A percentile compares a stretch with the other conserved stretches of the same genome.
phyloP scores from a whole-genome alignment of 164 flowering plant genomes.

The Liriodendron chinense region DNA sequence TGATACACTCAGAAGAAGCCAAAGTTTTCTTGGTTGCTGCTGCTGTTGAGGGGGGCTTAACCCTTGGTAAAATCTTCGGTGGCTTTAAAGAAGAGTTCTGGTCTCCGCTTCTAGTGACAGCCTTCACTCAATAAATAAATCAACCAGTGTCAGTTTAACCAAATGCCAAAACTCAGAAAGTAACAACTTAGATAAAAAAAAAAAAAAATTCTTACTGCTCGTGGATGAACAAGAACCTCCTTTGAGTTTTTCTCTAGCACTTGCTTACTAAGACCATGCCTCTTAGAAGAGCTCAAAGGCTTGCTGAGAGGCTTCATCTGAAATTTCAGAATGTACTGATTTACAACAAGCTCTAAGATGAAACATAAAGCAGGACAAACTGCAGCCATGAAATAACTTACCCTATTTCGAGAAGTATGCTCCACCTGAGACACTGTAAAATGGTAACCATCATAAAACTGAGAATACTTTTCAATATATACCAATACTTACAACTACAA shows the following conservation, averaged over 20 bases:
- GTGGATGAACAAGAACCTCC: slow-evolving; percentile 33
- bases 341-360: slow-evolving; percentile 1
- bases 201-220: slow-evolving; percentile 30
- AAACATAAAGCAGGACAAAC: not conserved
- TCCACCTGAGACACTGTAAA: slow-evolving; percentile 38
- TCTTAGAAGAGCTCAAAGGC: slow-evolving; percentile 38
- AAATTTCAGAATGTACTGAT: slow-evolving; percentile 9
- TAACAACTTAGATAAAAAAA: not conserved
- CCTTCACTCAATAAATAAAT: slow-evolving; percentile 18
- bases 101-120: slow-evolving; percentile 29
- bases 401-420: slow-evolving; percentile 37
- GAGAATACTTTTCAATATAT: not conserved
- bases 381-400: slow-evolving; percentile 17
- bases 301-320: slow-evolving; percentile 43
- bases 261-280: slow-evolving; percentile 30
- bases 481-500: not conserved
- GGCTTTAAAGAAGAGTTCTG: slow-evolving; percentile 34
- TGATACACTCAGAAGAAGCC: slow-evolving; percentile 30
- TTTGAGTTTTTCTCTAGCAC: slow-evolving; percentile 38
- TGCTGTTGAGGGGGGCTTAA: slow-evolving; percentile 32
- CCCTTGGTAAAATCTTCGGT: slow-evolving; percentile 37
- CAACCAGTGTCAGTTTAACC: slow-evolving; percentile 13
- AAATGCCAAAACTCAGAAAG: not conserved
- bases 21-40: slow-evolving; percentile 44
- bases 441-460: slow-evolving; percentile 3